Base-by-base conservation (phyloP, 108 stramenopile genomes). In the Nannochloropsis gaditana region DNA sequence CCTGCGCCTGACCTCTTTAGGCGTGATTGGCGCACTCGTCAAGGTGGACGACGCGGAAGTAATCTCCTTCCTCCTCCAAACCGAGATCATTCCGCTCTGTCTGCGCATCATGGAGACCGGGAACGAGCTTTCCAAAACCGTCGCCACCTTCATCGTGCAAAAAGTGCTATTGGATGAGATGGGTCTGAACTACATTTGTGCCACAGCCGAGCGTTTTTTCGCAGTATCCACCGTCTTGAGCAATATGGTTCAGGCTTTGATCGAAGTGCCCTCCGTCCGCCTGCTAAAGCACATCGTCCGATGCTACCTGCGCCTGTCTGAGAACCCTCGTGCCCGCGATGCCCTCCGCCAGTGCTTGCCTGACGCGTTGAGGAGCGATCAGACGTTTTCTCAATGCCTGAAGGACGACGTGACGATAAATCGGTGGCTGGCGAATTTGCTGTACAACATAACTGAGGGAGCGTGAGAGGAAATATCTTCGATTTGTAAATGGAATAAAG, bases 21-120 rank as follows among this genome's bases (percentile, higher is more conserved):
- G 99, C 31, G 99, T 99, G 19, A 97, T 99, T 87, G 99, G 99
- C 21, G 99, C 99, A 1, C 90, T 99, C 19, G 99, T 99, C n/a
- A 99, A 86, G 86, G 95, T 96, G 91, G 99, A 99, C 87, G 99
- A 99, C 89, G 86, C 95, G 11, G 96, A 97, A 50, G 97, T 99
- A 1, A 97, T 99, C 84, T 93, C 92, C 87, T 99, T 98, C 84
- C 86, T 99, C 42, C 91, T 99, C 19, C 95, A 96, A 82, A 99
- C 99, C 10, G 99, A 94, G 86, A 94, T 94, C 10, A 94, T 94
- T 79, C 93, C 93, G 17, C 87, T 94, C 41, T 92, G 93, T 83
- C 89, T 94, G 50, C 91, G 93, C 43, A 94, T 94, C 44, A 94
- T 94, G 93, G 99, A 98, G 91, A 94, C 96, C 15, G 99, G 99